Conservation (phyloP, 2,329 filamentous ascomycete genomes). For the Aspergillus chevalieri region DNA sequence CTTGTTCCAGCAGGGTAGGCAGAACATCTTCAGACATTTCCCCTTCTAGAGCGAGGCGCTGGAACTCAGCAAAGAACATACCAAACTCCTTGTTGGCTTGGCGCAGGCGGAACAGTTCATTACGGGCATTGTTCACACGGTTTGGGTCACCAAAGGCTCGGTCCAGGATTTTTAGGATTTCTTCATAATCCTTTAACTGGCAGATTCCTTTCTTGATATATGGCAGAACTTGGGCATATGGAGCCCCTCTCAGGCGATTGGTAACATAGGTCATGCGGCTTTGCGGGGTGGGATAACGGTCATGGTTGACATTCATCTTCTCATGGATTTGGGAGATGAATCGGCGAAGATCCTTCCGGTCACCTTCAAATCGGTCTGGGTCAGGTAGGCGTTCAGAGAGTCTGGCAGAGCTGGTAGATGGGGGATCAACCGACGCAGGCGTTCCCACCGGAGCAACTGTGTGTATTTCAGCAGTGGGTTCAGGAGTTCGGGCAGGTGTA, state of each 20-base stretch:
- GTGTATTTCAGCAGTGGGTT: neutral
- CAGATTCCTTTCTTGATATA: too few relatives aligned
- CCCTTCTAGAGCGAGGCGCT: neutral
- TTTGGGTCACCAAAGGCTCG: too few relatives aligned
- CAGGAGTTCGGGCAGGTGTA: neutral
- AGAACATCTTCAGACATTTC: neutral
- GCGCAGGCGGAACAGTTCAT: neutral
- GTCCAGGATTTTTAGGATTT: too few relatives aligned
- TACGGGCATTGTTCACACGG: neutral
- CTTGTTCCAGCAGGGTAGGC: neutral
- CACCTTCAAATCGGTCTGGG: neutral
- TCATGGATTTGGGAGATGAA: neutral
- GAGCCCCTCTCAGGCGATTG: too few relatives aligned
- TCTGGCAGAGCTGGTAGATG: neutral
- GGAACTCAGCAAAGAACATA: neutral
- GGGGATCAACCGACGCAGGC: neutral
- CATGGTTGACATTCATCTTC: neutral
- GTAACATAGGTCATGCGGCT: too few relatives aligned
- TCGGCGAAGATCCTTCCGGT: neutral
- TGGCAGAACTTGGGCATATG: too few relatives aligned
- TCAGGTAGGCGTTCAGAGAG: neutral
- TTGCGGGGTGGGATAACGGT: too few relatives aligned
- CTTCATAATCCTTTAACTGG: too few relatives aligned
- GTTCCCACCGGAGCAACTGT: neutral
- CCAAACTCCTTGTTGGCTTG: neutral